Percentiles rank a stretch among this genome's conserved stretches.
These are phyloP conservation scores for Vaccinium darrowii DNA, from an alignment of 148 eudicot species.

Conservation along the genomic window DNA sequence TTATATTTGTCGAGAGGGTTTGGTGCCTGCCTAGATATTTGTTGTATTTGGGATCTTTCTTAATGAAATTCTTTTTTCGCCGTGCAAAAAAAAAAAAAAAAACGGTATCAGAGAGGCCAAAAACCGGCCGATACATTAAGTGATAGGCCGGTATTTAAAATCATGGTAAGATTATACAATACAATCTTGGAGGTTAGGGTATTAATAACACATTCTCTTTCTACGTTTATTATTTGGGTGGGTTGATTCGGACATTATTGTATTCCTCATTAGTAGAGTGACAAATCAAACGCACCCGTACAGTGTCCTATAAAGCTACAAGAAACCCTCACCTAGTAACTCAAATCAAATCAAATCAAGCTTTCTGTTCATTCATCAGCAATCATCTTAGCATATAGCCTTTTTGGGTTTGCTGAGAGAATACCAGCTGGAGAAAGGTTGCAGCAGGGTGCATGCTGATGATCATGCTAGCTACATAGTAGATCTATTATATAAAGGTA, in stretches of 20 bases:
- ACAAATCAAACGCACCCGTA: not conserved
- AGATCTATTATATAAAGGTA: not conserved
- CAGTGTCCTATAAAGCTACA: constrained; percentile 7
- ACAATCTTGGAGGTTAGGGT: not conserved
- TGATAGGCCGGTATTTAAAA: too few species aligned
- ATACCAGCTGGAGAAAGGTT: not conserved
- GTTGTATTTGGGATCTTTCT: too few species aligned
- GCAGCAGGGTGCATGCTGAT: not conserved
- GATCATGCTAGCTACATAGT: not conserved
- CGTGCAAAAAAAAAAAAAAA: too few species aligned
- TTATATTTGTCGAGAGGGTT: too few species aligned
- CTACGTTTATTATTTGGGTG: not conserved
- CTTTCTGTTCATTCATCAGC: not conserved
- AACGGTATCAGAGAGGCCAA: too few species aligned
- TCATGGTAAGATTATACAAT: too few species aligned
- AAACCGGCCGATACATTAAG: too few species aligned
- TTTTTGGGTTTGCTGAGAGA: not conserved
- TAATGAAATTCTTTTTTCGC: too few species aligned
- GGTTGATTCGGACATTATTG: not conserved
- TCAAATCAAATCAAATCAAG: constrained; percentile 8
- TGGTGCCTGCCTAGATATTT: too few species aligned
- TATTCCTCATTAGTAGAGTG: not conserved
- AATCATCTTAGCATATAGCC: not conserved
- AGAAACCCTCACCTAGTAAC: not conserved
- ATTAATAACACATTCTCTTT: not conserved